Conservation (phyloP, 768 basidiomycete genomes). For the Cystofilobasidium ferigula region DNA sequence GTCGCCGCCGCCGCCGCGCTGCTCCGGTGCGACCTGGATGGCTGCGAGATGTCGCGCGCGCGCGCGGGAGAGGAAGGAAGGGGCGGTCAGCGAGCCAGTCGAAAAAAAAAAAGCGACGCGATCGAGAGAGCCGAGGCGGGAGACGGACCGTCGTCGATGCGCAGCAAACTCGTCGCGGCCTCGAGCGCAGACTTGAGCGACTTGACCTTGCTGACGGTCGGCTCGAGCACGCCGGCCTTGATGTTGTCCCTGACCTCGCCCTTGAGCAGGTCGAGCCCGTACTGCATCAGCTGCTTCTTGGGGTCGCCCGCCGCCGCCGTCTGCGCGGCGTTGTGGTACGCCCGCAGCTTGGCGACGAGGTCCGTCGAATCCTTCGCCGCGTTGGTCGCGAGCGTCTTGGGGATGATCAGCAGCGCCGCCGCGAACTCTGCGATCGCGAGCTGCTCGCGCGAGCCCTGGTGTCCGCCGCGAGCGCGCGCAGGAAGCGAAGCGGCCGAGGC, state of each 20-base stretch:
- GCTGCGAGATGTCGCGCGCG: not conserved
- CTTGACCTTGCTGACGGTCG: constrained; percentile 92
- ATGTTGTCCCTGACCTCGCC: constrained; percentile 94
- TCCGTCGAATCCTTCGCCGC: constrained; percentile 98
- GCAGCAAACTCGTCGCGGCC: constrained; percentile 82
- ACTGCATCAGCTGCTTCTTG: constrained; percentile 77
- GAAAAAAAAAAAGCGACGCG: not conserved
- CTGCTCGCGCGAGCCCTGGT: constrained; percentile 94
- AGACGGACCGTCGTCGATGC: constrained; percentile 59
- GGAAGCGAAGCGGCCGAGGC: not conserved
- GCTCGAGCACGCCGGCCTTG: constrained; percentile 82
- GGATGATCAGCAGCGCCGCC: constrained; percentile 77
- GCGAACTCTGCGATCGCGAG: constrained; percentile 99
- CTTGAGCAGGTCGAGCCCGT: constrained; percentile 87
- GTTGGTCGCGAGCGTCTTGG: constrained; percentile 92
- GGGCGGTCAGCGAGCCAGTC: not conserved
- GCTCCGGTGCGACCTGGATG: constrained; percentile 26
- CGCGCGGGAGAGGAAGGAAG: not conserved
- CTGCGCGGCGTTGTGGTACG: constrained; percentile 94
- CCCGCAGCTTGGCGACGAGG: constrained; percentile 87
- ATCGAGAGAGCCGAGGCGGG: no score
- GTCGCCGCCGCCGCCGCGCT: constrained; percentile 18
- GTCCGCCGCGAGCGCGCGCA: constrained; percentile 17
- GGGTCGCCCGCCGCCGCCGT: constrained; percentile 82
- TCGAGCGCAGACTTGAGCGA: constrained; percentile 95